Evolutionary conservation across 805 yeast genomes (phyloP), one percentile per base, ranked within the genome.

Genomic region (Teunomyces cretensis): DNA sequence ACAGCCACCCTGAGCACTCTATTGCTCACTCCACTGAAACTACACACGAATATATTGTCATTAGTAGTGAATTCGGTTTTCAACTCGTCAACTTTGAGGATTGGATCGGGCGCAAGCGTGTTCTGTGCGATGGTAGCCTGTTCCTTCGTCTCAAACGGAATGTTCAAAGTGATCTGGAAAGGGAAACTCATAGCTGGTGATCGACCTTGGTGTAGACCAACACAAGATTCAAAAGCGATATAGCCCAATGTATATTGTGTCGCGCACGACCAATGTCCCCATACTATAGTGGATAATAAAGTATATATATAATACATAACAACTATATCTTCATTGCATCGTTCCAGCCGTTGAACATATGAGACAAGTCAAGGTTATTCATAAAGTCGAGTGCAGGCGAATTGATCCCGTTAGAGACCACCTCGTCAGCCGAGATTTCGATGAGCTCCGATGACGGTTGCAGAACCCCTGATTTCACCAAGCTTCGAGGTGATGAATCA

Each of bases 1-100:
- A 86, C 88, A 7, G 95, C 95, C 5, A 89, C 96, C 49, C 97
- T 71, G 42, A 90, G 75, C 6, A 83, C 83, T 36, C 96, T 70
- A 52, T 86, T 95, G 41, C 87, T 82, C 0, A 73, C 71, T 1
- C 89, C 88, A 6, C 68, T 61, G 52, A 88, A 86, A 1, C 55
- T 50, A 24, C 83, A 76, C 2, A 60, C 47, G 33, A 88, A 67
- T 0, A 48, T 49, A 14, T 52, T 56, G 1, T 61, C 76, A 2
- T 67, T 58, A 0, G 66, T 58, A 5, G 57, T 37, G 49, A 81
- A 81, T 1, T 52, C 53, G 4, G 82, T 83, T 13, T 64, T 60
- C 39, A 89, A 70, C 60, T 88, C 94, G 42, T 77, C 72, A 1
- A 84, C 83, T 57, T 80, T 83, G 49, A 90, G 69, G n/a, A 86